Percentiles rank a stretch among this genome's conserved stretches.
These are phyloP conservation scores for Colletotrichum chrysophilum DNA, from an alignment of 2,329 filamentous ascomycete species.

Conservation along the genomic window DNA sequence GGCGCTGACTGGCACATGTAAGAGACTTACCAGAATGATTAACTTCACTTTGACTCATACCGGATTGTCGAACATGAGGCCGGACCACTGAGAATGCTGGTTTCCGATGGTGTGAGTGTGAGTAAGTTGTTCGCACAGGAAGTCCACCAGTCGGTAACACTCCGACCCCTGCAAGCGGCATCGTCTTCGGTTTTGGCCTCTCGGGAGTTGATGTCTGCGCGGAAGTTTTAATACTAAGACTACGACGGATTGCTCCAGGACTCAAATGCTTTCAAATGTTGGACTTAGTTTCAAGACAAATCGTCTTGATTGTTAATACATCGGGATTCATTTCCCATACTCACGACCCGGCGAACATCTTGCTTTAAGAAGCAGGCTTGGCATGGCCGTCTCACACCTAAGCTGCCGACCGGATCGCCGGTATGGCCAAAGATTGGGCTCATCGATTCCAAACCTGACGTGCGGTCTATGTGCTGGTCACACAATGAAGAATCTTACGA, in stretches of 20 bases:
- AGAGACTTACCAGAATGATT: neutral
- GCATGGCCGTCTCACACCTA: neutral
- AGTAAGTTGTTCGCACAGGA: neutral
- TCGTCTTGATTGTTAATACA: neutral
- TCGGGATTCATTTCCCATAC: neutral
- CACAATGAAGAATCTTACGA: neutral
- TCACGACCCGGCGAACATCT: neutral
- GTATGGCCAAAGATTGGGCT: neutral
- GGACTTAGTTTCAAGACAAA: neutral
- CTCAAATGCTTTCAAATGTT: neutral
- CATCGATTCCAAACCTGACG: neutral
- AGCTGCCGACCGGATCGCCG: neutral
- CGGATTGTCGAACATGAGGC: neutral
- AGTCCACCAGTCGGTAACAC: neutral
- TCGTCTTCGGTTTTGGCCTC: neutral
- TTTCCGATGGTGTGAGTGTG: neutral
- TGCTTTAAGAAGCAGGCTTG: neutral
- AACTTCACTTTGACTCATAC: neutral
- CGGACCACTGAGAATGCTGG: neutral
- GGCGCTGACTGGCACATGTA: neutral
- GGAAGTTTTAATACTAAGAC: neutral
- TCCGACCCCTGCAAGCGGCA: neutral
- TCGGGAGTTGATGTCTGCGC: neutral
- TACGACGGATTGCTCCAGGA: neutral
- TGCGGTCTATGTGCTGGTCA: neutral